phyloP scores from a whole-genome alignment of 2,329 filamentous ascomycete species.

The Claviceps monticola region DNA sequence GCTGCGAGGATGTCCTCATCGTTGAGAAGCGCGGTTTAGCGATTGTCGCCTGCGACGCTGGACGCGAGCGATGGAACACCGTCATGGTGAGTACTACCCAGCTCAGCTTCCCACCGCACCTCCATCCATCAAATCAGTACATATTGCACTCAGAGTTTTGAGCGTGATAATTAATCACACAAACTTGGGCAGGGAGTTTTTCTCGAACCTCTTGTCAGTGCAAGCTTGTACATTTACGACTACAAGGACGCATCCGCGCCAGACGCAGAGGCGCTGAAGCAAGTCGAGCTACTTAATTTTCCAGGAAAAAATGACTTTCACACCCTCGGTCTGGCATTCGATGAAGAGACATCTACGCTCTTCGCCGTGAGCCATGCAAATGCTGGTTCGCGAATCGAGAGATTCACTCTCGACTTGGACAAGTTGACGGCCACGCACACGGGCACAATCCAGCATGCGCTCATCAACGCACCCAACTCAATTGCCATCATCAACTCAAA shows the following conservation, averaged over 20 bases:
- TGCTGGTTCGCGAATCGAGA: conserved; percentile 22
- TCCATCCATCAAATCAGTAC: not conserved
- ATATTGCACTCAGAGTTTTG: not conserved
- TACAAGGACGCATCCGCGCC: conserved; percentile 13
- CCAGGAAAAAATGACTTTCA: conserved; percentile 22
- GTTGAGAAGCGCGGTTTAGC: conserved; percentile 22
- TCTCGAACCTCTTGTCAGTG: conserved; percentile 10
- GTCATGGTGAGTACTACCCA: conserved; percentile 21
- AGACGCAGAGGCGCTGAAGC: conserved; percentile 10
- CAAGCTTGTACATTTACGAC: conserved; percentile 23
- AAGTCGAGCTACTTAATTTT: conserved; percentile 12
- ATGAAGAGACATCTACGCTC: conserved; percentile 20
- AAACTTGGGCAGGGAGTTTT: conserved; percentile 13
- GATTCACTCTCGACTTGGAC: conserved; percentile 23
- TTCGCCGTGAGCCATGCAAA: conserved; percentile 24
- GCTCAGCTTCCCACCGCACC: not conserved
- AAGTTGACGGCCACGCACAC: conserved; percentile 20
- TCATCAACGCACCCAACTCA: conserved; percentile 25
- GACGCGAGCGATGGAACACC: conserved; percentile 26
- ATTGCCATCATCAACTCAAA: conserved; percentile 19
- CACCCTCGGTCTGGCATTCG: conserved; percentile 25
- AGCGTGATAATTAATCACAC: not conserved
- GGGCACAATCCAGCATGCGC: conserved; percentile 22
- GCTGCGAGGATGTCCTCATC: conserved; percentile 26
- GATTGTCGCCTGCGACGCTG: conserved; percentile 24